Base-by-base conservation (phyloP, 192 early-diverging fungal species). In the Coemansia pectinata region DNA sequence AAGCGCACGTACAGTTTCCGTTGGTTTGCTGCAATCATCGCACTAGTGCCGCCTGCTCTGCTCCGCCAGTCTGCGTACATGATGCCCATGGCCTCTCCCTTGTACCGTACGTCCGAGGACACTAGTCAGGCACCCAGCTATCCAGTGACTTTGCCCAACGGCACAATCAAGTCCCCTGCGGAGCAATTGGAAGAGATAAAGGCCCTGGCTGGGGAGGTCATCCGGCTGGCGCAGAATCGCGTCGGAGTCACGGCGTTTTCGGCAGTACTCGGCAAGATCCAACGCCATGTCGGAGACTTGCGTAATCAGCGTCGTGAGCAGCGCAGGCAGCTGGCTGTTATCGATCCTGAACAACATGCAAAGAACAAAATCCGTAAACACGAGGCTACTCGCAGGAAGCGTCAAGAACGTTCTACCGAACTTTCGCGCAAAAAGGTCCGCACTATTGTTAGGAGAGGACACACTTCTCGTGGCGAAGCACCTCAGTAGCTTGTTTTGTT, bases 21-120 rank as follows among this genome's bases (percentile, higher is more conserved):
- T 70, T 95, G 90, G 88, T 95, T 94, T 85, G 96, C 95, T 33
- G 95, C 95, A 10, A 89, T 96, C 73, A 78, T 86, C 31, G 86
- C 86, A 15, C 79, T 87, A n/a, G 79, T 97, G 11, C 84, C 86
- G 2, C 42, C 86, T 11, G 62, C 80, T 1, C 78, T 90, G 17
- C 73, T 92, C 29, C 62, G 67, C 25, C 71, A 89, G 47, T 62
- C 73, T n/a, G 72, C 86, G 2, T 94, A 93, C 66, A 66, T 97
- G 31, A 74, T 85, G 66, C 76, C 90, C 1, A 90, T 95, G 27
- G 81, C 97, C 25, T 82, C 91, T 0, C 88, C 92, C 19, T 84
- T 97, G 9, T 97, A 93, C 73, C 91, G 91, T 64, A 92, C 91
- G 8, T 81, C 92, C 14, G 86, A 93, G 44, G 91, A 92, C 71